phyloP scores from a whole-genome alignment of 495 filamentous ascomycete species.

The Aspergillus nanangensis region DNA sequence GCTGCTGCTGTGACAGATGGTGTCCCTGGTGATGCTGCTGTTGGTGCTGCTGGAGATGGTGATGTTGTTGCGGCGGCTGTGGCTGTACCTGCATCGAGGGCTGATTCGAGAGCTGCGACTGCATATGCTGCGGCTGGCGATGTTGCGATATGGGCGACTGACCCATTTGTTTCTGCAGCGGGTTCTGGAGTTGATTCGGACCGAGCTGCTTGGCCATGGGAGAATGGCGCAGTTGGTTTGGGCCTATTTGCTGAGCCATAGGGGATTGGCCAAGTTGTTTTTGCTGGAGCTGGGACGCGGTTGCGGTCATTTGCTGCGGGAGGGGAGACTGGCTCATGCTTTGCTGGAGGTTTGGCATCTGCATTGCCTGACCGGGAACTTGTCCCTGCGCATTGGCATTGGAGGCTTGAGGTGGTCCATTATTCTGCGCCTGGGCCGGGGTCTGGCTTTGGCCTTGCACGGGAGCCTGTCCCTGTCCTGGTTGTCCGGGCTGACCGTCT shows the following conservation, averaged over 20 bases:
- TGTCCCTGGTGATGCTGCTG: constrained; percentile 3
- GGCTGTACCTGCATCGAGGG: background rate
- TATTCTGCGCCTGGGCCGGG: no score
- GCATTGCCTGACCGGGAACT: no score
- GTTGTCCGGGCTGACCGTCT: background rate
- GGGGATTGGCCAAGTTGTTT: background rate
- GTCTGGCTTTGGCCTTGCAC: background rate
- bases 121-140: background rate
- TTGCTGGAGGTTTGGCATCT: no score
- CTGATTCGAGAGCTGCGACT: no score
- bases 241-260: background rate
- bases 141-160: background rate
- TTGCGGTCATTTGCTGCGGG: background rate
- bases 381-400: no score
- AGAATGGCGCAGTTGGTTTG: background rate
- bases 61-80: constrained; percentile 4
- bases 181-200: no score
- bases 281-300: background rate
- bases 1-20: background rate
- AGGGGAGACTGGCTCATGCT: no score
- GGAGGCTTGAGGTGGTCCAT: no score
- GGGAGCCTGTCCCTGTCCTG: background rate
- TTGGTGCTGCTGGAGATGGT: constrained; percentile 4
- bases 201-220: background rate
- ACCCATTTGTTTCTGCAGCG: background rate